Evolutionary conservation across 371 early-diverging fungal genomes (phyloP), one percentile per base, ranked within the genome.

Genomic region (Apophysomyces elegans): DNA sequence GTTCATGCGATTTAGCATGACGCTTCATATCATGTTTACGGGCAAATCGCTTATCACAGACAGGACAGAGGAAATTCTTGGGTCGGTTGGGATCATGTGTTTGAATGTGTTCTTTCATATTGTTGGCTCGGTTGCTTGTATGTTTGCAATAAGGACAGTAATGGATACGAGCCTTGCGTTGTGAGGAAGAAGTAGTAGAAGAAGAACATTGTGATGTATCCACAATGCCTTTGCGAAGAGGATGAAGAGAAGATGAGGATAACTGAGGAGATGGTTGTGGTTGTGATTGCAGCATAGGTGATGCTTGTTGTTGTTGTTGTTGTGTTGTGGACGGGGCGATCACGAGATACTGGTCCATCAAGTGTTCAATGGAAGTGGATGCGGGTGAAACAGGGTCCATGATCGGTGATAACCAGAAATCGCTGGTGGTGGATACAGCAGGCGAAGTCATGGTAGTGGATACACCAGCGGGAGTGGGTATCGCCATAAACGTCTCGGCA

Each of bases 1-100:
- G 39, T 61, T 61, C 45, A 45, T 69, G 73, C 32, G 73, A 69
- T 39, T 66, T 68, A 37, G 67, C 65, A 67, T 89, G 90, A 46
- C 90, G 83, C 64, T 79, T 82, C 67, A 88, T 78, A 61, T 89
- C 90, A 43, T 86, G 86, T 65, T 86, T 86, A 44, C 90, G 78
- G 16, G 87, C 83, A 70, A 89, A 89, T 13, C 79, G 65, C 66
- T 80, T 82, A 38, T 62, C 58, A 63, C 90, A 89, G 26, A 64
- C 66, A 26, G 37, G 56, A 71, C 82, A 82, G 16, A 56, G 56
- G 61, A 63, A 73, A 16, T 57, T 62, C 64, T 70, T 72, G n/a
- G 68, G 69, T 21, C 76, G 76, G 58, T 73, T 63, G 8, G 73
- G 76, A 60, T 76, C 69, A 50, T 76, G 76, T 0, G 71, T 72